Conservation (phyloP, 257 asterid species). For the Jaltomata sinuosa region DNA sequence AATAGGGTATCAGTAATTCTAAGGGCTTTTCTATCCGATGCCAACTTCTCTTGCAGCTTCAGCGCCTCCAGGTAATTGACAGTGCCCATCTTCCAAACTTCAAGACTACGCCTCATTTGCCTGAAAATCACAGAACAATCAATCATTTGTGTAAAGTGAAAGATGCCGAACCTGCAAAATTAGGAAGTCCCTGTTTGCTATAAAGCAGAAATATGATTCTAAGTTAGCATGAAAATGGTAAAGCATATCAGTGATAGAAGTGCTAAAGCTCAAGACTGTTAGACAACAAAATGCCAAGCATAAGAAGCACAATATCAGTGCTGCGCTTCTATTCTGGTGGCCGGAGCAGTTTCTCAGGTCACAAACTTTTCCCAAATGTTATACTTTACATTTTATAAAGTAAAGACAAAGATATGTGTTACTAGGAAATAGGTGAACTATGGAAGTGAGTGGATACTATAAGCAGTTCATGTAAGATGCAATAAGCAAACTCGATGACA, state of each 20-base stretch:
- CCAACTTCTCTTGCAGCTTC: constrained; percentile 50
- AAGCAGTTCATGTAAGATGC: not conserved
- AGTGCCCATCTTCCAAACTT: constrained; percentile 54
- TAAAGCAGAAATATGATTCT: too few relatives aligned
- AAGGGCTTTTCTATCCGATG: constrained; percentile 38
- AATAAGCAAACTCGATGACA: not conserved
- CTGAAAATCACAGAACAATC: not conserved
- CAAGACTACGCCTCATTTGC: constrained; percentile 20
- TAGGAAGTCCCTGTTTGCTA: not conserved
- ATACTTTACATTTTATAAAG: not conserved
- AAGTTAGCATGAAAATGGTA: not conserved
- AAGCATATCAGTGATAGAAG: not conserved
- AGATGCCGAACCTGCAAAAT: not conserved
- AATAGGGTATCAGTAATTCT: constrained; percentile 38
- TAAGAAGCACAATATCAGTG: too few relatives aligned
- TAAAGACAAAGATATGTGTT: not conserved
- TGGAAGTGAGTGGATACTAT: not conserved
- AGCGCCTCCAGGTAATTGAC: constrained; percentile 51
- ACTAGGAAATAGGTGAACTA: not conserved
- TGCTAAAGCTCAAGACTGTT: not conserved
- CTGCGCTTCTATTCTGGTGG: not conserved
- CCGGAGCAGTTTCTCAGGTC: not conserved
- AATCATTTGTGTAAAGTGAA: not conserved
- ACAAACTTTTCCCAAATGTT: not conserved
- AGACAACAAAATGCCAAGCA: not conserved